Evolutionary conservation across 2,329 filamentous ascomycete genomes (phyloP), one percentile per base, ranked within the genome.

Genomic region (Calonectria naviculata): DNA sequence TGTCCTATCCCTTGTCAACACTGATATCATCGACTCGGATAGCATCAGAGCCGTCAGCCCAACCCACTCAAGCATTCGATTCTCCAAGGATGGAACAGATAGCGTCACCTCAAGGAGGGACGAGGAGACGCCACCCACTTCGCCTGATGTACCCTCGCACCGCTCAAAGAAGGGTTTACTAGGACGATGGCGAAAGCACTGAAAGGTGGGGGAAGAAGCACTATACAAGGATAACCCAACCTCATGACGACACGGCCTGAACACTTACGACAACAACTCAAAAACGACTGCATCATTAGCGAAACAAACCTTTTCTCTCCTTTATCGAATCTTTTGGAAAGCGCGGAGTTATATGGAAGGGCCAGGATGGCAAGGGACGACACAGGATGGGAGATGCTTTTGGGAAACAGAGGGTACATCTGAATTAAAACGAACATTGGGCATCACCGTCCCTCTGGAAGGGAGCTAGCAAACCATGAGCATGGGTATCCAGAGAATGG

Each of bases 1-100:
- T 69, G 76, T 78, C 24, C 75, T 83, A 56, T 84, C 83, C 4
- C 78, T 83, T 49, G 74, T 75, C 63, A 77, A 78, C 49, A 75
- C 78, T 36, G 76, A 79, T 21, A 28, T 68, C 15, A 74, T 69
- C 61, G 71, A 76, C 54, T 75, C 72, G n/a, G 72, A 76, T 24
- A 76, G 73, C 47, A 71, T 74, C 34, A 78, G 73, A 61, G 58
- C 73, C 21, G 47, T 67, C 56, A 81, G 76, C 65, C 71, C 74
- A 13, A 81, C 80, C n/a, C 74, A 75, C 29, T 74, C 75, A 3
- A 82, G 80, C 62, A 73, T 81, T 28, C 79, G 76, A 17, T 73
- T 78, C 28, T 83, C 81, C 47, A 86, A 82, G 68, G 84, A 86
- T 56, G 82, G 79, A 28, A 77, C 79, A 38, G 84, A 85, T 71